Conservation (phyloP, 2,329 filamentous ascomycete species). For the Parafenestella ontariensis region DNA sequence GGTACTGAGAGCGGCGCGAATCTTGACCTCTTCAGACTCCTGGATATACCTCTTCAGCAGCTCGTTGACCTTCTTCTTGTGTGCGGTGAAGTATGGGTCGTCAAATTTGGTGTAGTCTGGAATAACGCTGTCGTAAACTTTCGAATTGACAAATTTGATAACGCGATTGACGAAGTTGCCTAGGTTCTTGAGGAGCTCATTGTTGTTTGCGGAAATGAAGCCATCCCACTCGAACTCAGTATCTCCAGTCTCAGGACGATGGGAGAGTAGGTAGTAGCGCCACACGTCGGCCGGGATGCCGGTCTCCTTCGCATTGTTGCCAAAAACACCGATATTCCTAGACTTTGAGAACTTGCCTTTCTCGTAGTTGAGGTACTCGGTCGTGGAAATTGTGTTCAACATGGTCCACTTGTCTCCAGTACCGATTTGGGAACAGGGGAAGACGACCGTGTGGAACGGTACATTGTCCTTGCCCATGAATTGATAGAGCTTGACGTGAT, state of each 20-base stretch:
- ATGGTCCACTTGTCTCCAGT: constrained; percentile 87
- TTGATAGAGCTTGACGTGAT: constrained; percentile 87
- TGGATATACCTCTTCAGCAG: constrained; percentile 71
- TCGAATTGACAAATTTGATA: constrained; percentile 74
- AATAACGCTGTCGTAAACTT: constrained; percentile 71
- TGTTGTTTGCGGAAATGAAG: constrained; percentile 87
- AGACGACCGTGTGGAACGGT: constrained; percentile 88
- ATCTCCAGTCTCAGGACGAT: constrained; percentile 84
- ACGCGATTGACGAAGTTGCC: constrained; percentile 66
- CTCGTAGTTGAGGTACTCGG: constrained; percentile 67
- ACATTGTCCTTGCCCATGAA: constrained; percentile 94
- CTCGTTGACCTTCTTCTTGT: constrained; percentile 69
- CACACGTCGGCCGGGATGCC: constrained; percentile 87
- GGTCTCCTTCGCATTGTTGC: constrained; percentile 85
- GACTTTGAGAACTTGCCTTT: constrained; percentile 86
- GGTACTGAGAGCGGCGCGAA: constrained; percentile 70
- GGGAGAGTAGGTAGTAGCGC: constrained; percentile 88
- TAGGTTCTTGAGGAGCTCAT: constrained; percentile 79
- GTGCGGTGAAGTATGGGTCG: constrained; percentile 49
- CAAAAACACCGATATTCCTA: constrained; percentile 87
- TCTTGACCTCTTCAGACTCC: constrained; percentile 73
- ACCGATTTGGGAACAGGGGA: constrained; percentile 85
- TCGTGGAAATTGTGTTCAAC: constrained; percentile 86
- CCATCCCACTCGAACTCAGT: constrained; percentile 89
- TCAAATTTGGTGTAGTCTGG: constrained; percentile 69